These are phyloP conservation scores for Colletotrichum higginsianum DNA, from an alignment of 2,329 filamentous ascomycete species.

Conservation along the genomic window DNA sequence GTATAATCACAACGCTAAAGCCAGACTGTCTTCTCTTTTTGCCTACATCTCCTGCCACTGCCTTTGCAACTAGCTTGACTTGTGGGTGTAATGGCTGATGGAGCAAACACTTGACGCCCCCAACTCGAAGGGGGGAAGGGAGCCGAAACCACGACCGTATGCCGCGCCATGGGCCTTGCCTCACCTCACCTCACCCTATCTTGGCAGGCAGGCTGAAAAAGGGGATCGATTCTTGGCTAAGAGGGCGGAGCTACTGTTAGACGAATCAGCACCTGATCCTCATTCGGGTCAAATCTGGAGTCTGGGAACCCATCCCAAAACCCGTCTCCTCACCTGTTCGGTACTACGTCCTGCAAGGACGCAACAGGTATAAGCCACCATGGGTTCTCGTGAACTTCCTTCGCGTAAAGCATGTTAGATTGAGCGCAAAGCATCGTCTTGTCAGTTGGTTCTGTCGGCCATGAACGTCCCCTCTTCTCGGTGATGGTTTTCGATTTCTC, in stretches of 20 bases:
- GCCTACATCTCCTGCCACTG: neutral
- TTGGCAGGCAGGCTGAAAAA: neutral
- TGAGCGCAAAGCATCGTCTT: conserved; percentile 3
- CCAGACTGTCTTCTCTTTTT: neutral
- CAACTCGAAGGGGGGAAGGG: neutral
- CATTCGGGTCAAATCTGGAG: neutral
- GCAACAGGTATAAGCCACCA: neutral
- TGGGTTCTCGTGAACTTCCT: neutral
- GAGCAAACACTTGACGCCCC: neutral
- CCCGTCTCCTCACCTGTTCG: neutral
- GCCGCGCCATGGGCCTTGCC: neutral
- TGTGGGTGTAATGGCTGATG: too few relatives aligned
- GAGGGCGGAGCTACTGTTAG: neutral
- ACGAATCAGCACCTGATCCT: neutral
- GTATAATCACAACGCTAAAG: neutral
- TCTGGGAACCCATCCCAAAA: neutral
- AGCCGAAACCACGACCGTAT: neutral
- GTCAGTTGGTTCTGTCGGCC: neutral
- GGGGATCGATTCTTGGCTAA: neutral
- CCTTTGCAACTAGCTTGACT: neutral
- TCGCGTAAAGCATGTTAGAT: conserved; percentile 10
- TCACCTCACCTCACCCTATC: neutral
- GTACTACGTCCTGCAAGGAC: neutral
- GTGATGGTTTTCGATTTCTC: neutral
- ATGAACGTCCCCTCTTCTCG: neutral